These are phyloP conservation scores for Arachnomyces sp. DNA, from an alignment of 2,329 filamentous ascomycete genomes.

Conservation along the genomic window DNA sequence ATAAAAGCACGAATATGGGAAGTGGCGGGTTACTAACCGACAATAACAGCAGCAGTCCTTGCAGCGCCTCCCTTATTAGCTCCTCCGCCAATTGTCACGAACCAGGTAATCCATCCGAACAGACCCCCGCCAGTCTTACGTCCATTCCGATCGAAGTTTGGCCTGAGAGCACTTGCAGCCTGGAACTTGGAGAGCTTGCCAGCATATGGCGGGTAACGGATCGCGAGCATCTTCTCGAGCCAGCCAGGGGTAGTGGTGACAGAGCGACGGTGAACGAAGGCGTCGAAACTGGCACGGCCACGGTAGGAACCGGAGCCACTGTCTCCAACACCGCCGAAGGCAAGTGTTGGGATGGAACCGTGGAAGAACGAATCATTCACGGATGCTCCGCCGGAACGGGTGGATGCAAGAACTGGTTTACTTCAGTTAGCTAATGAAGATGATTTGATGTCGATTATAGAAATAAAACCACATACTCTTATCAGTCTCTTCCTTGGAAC, in stretches of 20 bases:
- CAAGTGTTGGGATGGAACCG: constrained; percentile 58
- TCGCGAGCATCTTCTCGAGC: constrained; percentile 49
- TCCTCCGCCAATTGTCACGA: constrained; percentile 35
- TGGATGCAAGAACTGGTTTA: constrained; percentile 47
- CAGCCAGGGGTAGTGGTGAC: constrained; percentile 53
- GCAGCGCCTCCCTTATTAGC: constrained; percentile 28
- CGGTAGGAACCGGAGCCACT: constrained; percentile 70
- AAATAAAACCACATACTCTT: constrained; percentile 46
- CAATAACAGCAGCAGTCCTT: constrained; percentile 28
- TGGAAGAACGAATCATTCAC: constrained; percentile 58
- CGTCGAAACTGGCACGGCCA: constrained; percentile 60
- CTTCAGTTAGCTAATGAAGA: not conserved
- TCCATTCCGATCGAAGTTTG: constrained; percentile 54
- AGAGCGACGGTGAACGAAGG: constrained; percentile 52
- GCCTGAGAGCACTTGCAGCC: constrained; percentile 43
- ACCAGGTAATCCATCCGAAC: constrained; percentile 31
- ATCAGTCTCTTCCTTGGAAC: constrained; percentile 66
- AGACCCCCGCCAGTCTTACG: constrained; percentile 23
- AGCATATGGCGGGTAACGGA: constrained; percentile 54
- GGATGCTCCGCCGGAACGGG: constrained; percentile 60
- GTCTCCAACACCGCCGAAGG: constrained; percentile 77
- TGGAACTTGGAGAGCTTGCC: constrained; percentile 47
- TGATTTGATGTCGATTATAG: not conserved
- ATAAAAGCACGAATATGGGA: constrained; percentile 8
- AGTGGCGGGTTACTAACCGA: constrained; percentile 28